Evolutionary conservation across 129 eudicot species (phyloP).

Genomic region (Tagetes patula): DNA sequence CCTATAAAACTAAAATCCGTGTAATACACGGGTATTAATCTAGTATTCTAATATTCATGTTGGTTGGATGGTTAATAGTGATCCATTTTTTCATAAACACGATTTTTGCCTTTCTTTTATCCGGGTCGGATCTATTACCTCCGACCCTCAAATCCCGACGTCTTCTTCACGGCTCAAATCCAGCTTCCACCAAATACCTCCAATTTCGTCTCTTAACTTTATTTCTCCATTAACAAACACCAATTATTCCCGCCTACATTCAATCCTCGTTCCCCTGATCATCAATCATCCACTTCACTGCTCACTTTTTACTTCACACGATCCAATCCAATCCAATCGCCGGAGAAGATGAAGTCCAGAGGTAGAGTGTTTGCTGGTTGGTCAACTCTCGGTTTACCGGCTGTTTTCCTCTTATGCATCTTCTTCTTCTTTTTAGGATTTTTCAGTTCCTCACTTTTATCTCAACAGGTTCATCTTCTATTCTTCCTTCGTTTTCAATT

Average conservation of each 20-base stretch:
- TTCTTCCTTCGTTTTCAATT: neutral
- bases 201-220: neutral
- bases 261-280: conserved; percentile 14
- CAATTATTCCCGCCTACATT: conserved; percentile 1
- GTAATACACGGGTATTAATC: too few relatives aligned
- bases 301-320: conserved; percentile 4
- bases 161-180: conserved; percentile 2
- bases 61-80: too few relatives aligned
- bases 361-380: conserved; percentile 23
- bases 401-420: conserved; percentile 61
- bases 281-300: conserved; percentile 3
- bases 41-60: too few relatives aligned
- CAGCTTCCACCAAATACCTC: neutral
- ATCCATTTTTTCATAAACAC: neutral
- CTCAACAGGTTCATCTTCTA: conserved; percentile 59
- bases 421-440: conserved; percentile 84
- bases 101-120: neutral
- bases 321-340: conserved; percentile 17
- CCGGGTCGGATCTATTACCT: neutral
- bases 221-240: neutral
- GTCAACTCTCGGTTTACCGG: conserved; percentile 58
- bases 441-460: conserved; percentile 62
- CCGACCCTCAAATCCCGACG: neutral
- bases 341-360: conserved; percentile 52
- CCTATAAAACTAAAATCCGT: too few relatives aligned